phyloP scores from a whole-genome alignment of 805 yeast species.

The Candida hispaniensis region DNA sequence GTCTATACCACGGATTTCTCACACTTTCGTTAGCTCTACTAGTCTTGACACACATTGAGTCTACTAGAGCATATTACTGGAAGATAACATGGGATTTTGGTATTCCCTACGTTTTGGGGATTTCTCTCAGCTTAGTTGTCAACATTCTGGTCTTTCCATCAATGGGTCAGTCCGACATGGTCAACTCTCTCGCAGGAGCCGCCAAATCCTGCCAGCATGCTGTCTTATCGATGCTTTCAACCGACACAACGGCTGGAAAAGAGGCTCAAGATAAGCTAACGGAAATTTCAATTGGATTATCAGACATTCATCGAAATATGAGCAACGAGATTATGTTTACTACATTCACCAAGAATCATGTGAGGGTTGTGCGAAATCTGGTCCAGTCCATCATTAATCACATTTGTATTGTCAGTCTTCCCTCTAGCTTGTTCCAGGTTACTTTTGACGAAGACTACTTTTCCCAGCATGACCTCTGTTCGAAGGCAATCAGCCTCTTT shows the following conservation, averaged over 20 bases:
- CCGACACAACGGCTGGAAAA: constrained; percentile 21
- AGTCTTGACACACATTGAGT: constrained; percentile 27
- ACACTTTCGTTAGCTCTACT: constrained; percentile 26
- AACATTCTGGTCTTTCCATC: constrained; percentile 34
- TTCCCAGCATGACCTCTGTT: constrained; percentile 9
- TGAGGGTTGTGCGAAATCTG: constrained; percentile 34
- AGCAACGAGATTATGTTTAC: constrained; percentile 34
- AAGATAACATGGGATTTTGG: constrained; percentile 30
- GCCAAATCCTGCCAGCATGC: constrained; percentile 2
- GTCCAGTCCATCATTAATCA: constrained; percentile 35
- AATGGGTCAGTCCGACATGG: constrained; percentile 30
- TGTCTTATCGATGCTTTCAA: constrained; percentile 11
- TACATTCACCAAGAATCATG: constrained; percentile 27
- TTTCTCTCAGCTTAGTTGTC: constrained; percentile 31
- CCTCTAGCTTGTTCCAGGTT: constrained; percentile 9
- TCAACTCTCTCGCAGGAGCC: constrained; percentile 17
- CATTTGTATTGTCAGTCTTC: constrained; percentile 33
- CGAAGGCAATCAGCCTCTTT: constrained; percentile 7
- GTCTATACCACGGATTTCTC: constrained; percentile 31
- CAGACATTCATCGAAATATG: constrained; percentile 37
- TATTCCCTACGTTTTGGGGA: constrained; percentile 38
- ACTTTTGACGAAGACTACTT: constrained; percentile 11
- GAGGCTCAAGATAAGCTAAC: constrained; percentile 28
- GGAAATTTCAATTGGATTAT: constrained; percentile 27
- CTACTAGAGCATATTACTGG: constrained; percentile 22